These are phyloP conservation scores for Sindora glabra DNA, from an alignment of 306 rosid genomes.

Conservation along the genomic window DNA sequence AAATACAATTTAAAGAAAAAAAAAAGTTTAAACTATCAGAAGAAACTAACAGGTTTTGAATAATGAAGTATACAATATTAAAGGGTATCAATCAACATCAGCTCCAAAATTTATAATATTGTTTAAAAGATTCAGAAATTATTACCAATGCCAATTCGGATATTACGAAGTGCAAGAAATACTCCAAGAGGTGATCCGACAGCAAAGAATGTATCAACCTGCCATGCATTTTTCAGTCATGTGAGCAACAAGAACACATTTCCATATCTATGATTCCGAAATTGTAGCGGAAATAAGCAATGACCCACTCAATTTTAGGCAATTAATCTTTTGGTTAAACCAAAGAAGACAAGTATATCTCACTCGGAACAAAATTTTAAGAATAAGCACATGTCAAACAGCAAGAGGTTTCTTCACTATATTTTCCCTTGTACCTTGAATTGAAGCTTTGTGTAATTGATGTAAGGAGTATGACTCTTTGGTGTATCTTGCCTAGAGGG, in stretches of 20 bases:
- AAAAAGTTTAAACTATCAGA: too few relatives aligned
- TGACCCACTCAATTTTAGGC: too few relatives aligned
- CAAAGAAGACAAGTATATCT: not conserved
- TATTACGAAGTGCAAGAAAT: slow-evolving; percentile 89
- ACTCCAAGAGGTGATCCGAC: slow-evolving; percentile 99
- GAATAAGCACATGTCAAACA: slow-evolving; percentile 6
- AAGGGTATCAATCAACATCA: slow-evolving; percentile 4
- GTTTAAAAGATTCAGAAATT: not conserved
- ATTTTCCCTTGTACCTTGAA: slow-evolving; percentile 59
- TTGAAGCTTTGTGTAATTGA: slow-evolving; percentile 78
- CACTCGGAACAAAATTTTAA: not conserved
- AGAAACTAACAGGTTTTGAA: not conserved
- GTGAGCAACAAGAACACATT: not conserved
- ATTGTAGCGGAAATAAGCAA: not conserved
- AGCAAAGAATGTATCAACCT: slow-evolving; percentile 98
- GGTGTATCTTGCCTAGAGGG: slow-evolving; percentile 38
- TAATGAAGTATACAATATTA: not conserved
- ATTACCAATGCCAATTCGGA: slow-evolving; percentile 85
- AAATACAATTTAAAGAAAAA: too few relatives aligned
- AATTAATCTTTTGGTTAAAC: not conserved
- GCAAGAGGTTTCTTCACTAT: not conserved
- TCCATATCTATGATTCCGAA: not conserved
- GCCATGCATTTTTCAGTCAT: slow-evolving; percentile 17
- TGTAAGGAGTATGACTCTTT: slow-evolving; percentile 57
- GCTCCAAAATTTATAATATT: not conserved